phyloP scores from a whole-genome alignment of 768 basidiomycete genomes.

The Baorangia bicolor region DNA sequence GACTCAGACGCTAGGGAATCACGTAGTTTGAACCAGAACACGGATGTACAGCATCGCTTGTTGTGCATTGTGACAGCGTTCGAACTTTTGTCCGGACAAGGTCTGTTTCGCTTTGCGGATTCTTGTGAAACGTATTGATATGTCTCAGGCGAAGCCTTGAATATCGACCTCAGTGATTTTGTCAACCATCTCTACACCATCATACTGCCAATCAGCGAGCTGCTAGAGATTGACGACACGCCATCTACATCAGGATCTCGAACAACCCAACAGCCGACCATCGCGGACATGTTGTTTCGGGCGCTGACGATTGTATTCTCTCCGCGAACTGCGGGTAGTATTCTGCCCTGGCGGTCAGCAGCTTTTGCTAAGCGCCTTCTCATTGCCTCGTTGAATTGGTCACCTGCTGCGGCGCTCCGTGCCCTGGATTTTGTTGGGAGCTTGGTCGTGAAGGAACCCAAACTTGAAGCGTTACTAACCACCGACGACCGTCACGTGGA shows the following conservation, averaged over 20 bases:
- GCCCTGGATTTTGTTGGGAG: conserved; percentile 71
- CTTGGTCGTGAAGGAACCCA: conserved; percentile 73
- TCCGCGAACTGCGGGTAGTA: conserved; percentile 55
- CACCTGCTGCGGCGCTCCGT: conserved; percentile 60
- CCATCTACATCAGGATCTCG: conserved; percentile 32
- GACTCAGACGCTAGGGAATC: conserved; percentile 37
- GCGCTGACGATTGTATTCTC: conserved; percentile 82
- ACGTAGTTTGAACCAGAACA: conserved; percentile 34
- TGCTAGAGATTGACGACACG: conserved; percentile 59
- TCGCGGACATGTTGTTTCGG: conserved; percentile 79
- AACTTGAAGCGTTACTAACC: conserved; percentile 79
- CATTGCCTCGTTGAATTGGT: conserved; percentile 77
- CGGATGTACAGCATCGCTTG: conserved; percentile 57
- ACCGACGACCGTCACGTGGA: conserved; percentile 84
- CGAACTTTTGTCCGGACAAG: conserved; percentile 95
- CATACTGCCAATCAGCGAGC: conserved; percentile 70
- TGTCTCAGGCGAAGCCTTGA: conserved; percentile 85
- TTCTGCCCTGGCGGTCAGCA: conserved; percentile 74
- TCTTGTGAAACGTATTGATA: conserved; percentile 8
- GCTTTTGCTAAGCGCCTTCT: conserved; percentile 95
- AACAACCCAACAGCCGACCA: conserved; percentile 33
- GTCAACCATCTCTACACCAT: conserved; percentile 80
- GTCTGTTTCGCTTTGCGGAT: conserved; percentile 36
- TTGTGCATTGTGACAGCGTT: conserved; percentile 96
- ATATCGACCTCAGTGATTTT: conserved; percentile 92